Evolutionary conservation across 23 red algal genomes (phyloP).

Genomic region (Pyropia haitanensis): DNA sequence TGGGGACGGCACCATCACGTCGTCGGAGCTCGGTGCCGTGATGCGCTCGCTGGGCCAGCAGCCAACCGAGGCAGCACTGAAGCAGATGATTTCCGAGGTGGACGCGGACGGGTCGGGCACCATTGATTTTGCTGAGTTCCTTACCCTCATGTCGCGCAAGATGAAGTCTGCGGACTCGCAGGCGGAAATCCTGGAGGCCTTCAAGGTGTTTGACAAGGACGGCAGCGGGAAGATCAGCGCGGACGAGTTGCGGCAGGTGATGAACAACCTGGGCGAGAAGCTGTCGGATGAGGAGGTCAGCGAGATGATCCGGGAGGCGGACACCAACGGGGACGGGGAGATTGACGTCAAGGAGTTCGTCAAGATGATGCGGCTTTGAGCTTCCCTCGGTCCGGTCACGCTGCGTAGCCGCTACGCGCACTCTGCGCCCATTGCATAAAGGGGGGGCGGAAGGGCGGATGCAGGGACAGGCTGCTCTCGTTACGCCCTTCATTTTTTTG

Average conservation of each 20-base stretch:
- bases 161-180: constrained; percentile 76
- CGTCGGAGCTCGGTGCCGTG: constrained; percentile 77
- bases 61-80: constrained; percentile 68
- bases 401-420: too few relatives aligned
- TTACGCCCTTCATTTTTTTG: too few relatives aligned
- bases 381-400: too few relatives aligned
- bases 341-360: constrained; percentile 57
- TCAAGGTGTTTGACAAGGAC: constrained; percentile 93
- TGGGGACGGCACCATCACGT: constrained; percentile 88
- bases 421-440: too few relatives aligned
- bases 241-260: constrained; percentile 74
- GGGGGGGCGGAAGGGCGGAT: too few relatives aligned
- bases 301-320: constrained; percentile 88
- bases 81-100: constrained; percentile 88
- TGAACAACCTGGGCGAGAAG: constrained; percentile 85
- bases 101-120: constrained; percentile 87
- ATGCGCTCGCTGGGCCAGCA: constrained; percentile 90
- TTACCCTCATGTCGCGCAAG: constrained; percentile 84
- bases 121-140: constrained; percentile 95
- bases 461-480: too few relatives aligned
- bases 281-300: constrained; percentile 87
- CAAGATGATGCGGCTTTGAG: constrained; percentile 14
- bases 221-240: constrained; percentile 87
- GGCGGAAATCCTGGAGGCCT: constrained; percentile 77
- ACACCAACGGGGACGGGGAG: constrained; percentile 83